A percentile compares a stretch with the other conserved stretches of the same genome.
Evolutionary conservation across 306 rosid species (phyloP).

Genomic region (Gleditsia sinensis): DNA sequence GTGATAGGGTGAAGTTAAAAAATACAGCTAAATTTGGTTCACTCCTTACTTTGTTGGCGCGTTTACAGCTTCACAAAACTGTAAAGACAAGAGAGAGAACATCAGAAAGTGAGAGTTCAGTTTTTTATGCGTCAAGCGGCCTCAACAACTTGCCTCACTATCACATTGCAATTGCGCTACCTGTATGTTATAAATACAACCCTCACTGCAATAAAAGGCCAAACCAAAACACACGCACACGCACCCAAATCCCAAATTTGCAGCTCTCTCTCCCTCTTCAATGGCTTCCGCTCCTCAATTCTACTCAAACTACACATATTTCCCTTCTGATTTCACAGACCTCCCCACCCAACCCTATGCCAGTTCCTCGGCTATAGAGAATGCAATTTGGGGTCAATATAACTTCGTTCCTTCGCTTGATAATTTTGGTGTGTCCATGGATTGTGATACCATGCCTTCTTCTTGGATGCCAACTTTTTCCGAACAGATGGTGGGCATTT

Average conservation of each 20-base stretch:
- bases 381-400: slow-evolving; percentile 47
- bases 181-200: slow-evolving; percentile 12
- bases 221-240: slow-evolving; percentile 7
- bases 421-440: slow-evolving; percentile 35
- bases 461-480: slow-evolving; percentile 38
- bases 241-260: background rate
- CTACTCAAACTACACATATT: slow-evolving; percentile 50
- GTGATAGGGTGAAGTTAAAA: no score
- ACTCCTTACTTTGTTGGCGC: slow-evolving; percentile 12
- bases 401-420: slow-evolving; percentile 44
- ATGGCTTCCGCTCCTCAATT: slow-evolving; percentile 65
- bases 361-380: slow-evolving; percentile 9
- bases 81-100: slow-evolving; percentile 1
- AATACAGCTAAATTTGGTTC: background rate
- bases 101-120: background rate
- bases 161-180: background rate
- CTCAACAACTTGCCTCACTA: slow-evolving; percentile 45
- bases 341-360: slow-evolving; percentile 22
- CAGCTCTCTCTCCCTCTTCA: slow-evolving; percentile 24
- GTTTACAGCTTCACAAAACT: slow-evolving; percentile 37
- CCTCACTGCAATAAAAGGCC: slow-evolving; percentile 10
- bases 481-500: slow-evolving; percentile 36
- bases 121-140: slow-evolving; percentile 5
- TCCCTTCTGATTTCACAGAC: slow-evolving; percentile 37
- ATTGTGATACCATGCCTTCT: slow-evolving; percentile 39